Evolutionary conservation across 1,139 yeast species (phyloP).

Genomic region (Debaryomycetaceae sp.): DNA sequence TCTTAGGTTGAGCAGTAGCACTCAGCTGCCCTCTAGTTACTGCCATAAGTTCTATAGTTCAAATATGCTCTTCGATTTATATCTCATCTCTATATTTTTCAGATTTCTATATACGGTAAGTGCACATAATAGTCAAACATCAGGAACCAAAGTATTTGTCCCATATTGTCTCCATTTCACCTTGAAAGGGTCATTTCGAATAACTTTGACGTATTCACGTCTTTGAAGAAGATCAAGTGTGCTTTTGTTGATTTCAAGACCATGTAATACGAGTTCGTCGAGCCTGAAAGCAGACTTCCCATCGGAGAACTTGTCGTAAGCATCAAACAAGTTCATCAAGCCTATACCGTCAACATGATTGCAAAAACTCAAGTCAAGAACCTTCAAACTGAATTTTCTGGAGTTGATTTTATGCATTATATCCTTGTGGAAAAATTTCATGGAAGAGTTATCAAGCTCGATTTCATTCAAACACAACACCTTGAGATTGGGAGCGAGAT

Average conservation of each 20-base stretch:
- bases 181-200: constrained; percentile 25
- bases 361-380: constrained; percentile 39
- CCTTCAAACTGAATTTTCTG: constrained; percentile 15
- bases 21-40: constrained; percentile 21
- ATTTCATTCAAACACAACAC: constrained; percentile 31
- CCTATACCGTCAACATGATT: constrained; percentile 37
- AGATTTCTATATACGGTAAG: not conserved
- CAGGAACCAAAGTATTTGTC: constrained; percentile 24
- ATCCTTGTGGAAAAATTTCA: constrained; percentile 29
- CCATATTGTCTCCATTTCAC: constrained; percentile 39
- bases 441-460: constrained; percentile 36
- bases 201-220: constrained; percentile 16
- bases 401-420: constrained; percentile 15
- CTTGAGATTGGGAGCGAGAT: constrained; percentile 20
- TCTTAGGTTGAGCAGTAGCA: constrained; percentile 12
- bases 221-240: constrained; percentile 24
- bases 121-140: constrained; percentile 2
- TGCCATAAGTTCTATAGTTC: constrained; percentile 15
- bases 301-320: constrained; percentile 4
- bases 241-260: constrained; percentile 30
- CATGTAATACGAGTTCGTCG: constrained; percentile 29
- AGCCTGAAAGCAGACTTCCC: constrained; percentile 11
- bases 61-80: not conserved
- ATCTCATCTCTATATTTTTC: constrained; percentile 6
- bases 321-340: constrained; percentile 28